Evolutionary conservation across 148 eudicot species (phyloP), one percentile per base, ranked within the genome.

Genomic region (Cornus florida): DNA sequence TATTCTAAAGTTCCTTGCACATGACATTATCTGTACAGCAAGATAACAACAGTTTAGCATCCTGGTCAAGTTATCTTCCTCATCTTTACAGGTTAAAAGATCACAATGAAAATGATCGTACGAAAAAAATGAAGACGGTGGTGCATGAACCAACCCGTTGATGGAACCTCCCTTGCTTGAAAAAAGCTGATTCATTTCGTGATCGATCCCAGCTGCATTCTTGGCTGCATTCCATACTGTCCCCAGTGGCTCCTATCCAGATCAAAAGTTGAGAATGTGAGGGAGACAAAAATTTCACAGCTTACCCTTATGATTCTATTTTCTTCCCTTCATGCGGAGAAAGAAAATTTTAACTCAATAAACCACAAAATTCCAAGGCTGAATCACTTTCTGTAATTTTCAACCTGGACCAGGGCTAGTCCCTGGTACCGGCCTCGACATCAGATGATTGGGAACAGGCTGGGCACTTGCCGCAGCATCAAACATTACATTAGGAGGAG

Each of bases 351-450:
- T 53, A 16, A 53, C 17, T 53, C 19, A 53, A 53, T 53, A 11
- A 53, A 53, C 59, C 59, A 53, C 59, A 11, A 53, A 12, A 53
- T 53, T 20, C 66, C 66, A 62, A 17, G 20, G 23, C 23, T 19
- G 66, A n/a, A 62, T 6, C 66, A n/a, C 23, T 62, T 62, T n/a
- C 66, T 20, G 59, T 62, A 19, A 6, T 13, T 62, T 62, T 62
- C 66, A 62, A 62, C 66, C 66, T 62, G 23, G 31, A 75, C 78
- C 16, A 19, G 78, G 66, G 50, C 71, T 75, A 35, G 56, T 46
- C 77, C 77, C 77, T 0, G 97, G 83, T 70, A 89, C 78, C 22
- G 95, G 87, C 80, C 97, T 88, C 83, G 84, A 48, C 86, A 91
- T 87, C 12, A 91, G 89, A 75, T 89, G 92, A 82, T 83, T 82